Evolutionary conservation across 352 stramenopile genomes (phyloP), one percentile per base, ranked within the genome.

Genomic region (Blastocystis sp.): DNA sequence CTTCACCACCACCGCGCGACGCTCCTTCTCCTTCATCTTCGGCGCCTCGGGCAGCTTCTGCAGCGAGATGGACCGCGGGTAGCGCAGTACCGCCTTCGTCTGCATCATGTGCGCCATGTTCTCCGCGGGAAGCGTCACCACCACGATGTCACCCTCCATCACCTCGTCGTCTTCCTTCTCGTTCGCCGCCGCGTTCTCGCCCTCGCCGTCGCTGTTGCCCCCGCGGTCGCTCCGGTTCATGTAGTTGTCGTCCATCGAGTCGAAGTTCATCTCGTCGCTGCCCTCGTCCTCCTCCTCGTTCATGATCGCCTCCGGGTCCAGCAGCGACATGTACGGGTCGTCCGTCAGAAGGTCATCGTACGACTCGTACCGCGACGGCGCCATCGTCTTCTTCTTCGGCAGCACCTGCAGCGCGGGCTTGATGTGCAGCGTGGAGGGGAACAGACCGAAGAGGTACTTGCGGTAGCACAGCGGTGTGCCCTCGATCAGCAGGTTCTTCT

Each of bases 401-500:
- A 85, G 33, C n/a, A 62, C 19, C 61, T 85, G 74, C 41, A 63
- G 3, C 2, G 29, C 45, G 0, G 74, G 74, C 61, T 85, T 85
- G 74, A 85, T 85, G 35, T 85, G 74, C 26, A 85, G 19, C 16
- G 74, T 85, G 3, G 41, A 67, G 19, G 74, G 74, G 74, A 85
- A 85, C 31, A 85, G 50, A 41, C 74, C 74, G 41, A 85, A 85
- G 51, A 85, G 74, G 45, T 85, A 85, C 74, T 85, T 85, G 33
- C 74, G 74, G 41, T 85, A 85, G 41, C 74, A 85, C 24, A 85
- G 74, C 26, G 74, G 51, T 12, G 74, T 85, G 24, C 74, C 74
- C 33, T 85, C 74, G 41, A 85, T 85, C 12, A 85, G 74, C 24
- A 85, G 55, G 45, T 85, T 85, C 74, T 85, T 85, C 31, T 85